Evolutionary conservation across 2,329 filamentous ascomycete species (phyloP).

Genomic region (Metarhizium sp.): DNA sequence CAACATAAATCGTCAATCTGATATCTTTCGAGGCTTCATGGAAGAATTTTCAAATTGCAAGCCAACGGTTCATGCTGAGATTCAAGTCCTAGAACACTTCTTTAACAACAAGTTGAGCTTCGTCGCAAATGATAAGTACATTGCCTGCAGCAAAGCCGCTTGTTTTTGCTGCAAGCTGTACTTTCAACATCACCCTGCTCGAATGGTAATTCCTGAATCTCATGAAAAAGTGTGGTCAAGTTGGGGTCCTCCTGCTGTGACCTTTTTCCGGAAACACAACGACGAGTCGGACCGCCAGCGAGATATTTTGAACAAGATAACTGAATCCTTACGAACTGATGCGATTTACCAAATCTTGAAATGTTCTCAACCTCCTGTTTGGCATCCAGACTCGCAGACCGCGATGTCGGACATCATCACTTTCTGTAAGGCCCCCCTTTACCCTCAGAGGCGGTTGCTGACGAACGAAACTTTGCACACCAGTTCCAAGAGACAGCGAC

Average conservation of each 20-base stretch:
- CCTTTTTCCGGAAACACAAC: neutral
- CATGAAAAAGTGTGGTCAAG: conserved; percentile 4
- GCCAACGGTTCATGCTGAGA: conserved; percentile 29
- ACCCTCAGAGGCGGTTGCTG: neutral
- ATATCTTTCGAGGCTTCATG: conserved; percentile 1
- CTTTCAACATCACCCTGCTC: conserved; percentile 24
- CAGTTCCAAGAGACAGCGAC: neutral
- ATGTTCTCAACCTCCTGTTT: conserved; percentile 1
- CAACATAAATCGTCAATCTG: neutral
- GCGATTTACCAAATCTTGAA: conserved; percentile 2
- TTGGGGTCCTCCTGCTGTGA: conserved; percentile 3
- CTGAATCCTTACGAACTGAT: neutral
- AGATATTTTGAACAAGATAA: conserved; percentile 5
- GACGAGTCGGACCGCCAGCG: conserved; percentile 1
- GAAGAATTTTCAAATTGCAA: neutral
- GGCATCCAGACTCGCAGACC: conserved; percentile 4
- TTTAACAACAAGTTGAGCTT: conserved; percentile 20
- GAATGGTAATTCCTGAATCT: conserved; percentile 4
- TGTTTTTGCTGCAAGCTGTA: conserved; percentile 37
- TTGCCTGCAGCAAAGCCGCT: conserved; percentile 39
- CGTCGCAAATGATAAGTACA: conserved; percentile 27
- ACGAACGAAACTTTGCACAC: neutral
- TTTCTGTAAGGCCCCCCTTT: neutral
- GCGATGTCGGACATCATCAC: conserved; percentile 1
- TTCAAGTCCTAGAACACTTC: conserved; percentile 36